Evolutionary conservation across 257 asterid species (phyloP).

Genomic region (Petunia secreta): DNA sequence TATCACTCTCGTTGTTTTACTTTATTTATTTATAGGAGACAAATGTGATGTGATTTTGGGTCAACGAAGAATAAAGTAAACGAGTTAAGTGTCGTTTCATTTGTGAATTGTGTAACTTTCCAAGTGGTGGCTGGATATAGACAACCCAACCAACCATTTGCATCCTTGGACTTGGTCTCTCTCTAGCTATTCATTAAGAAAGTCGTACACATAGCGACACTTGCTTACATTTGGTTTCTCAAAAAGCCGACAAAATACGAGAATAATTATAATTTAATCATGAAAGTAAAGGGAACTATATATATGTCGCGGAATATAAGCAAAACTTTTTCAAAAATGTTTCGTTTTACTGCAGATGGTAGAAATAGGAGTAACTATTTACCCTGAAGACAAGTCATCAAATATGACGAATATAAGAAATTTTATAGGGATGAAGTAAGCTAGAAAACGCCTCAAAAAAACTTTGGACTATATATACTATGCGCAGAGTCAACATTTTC

Average conservation of each 20-base stretch:
- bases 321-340: no score
- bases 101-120: constrained; percentile 14
- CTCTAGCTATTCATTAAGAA: background rate
- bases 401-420: no score
- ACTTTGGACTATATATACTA: no score
- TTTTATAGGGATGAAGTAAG: no score
- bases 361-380: no score
- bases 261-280: background rate
- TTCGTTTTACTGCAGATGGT: no score
- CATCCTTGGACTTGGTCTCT: constrained; percentile 18
- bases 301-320: no score
- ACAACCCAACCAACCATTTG: background rate
- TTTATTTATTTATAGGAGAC: background rate
- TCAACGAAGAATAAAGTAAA: constrained; percentile 1
- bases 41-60: constrained; percentile 1
- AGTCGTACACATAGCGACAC: background rate
- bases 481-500: no score
- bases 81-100: constrained; percentile 3
- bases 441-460: no score
- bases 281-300: background rate
- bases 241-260: background rate
- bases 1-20: background rate
- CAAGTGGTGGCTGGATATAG: constrained; percentile 21
- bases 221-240: constrained; percentile 12
- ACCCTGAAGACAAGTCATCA: no score